Evolutionary conservation across 176 grass and related monocot species (phyloP), one percentile per base, ranked within the genome.

Genomic region (Alopecurus myosuroides): DNA sequence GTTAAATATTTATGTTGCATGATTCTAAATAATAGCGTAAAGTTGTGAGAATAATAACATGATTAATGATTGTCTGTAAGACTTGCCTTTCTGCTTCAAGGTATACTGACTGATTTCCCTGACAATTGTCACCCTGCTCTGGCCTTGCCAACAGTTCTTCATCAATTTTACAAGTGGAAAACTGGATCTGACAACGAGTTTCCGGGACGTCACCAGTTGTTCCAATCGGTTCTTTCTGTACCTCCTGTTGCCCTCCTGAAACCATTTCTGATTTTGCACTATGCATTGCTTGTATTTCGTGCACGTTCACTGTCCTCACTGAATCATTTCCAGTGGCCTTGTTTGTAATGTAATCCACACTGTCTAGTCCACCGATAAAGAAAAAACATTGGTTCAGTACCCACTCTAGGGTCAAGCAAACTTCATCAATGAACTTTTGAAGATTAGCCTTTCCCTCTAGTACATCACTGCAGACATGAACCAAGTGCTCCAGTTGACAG

Each of bases 381-480:
- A 73, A 79, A 75, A 90, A 53, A 7, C 70, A 93, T 41, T 68
- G 91, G 29, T 56, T 82, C 7, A 93, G 49, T 30, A 85, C 84
- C 77, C 84, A 89, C 71, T 89, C 81, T 33, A 92, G 84, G 36
- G 67, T 87, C 26, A 80, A 87, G 66, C 58, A 70, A 70, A 89
- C 37, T 74, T 87, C 84, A 81, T 61, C 22, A 41, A 51, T 41
- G 4, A 92, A 84, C 69, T 80, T 77, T 35, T 58, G 52, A 81
- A 85, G 80, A 73, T 85, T 79, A 84, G 53, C 77, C 52, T 73
- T 92, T 52, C 80, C 84, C 58, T 89, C 12, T 48, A 89, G 55
- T 69, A 87, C 28, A 49, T 87, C 84, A 74, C 83, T 87, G 11
- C 84, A 89, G 33, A 87, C 81, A 83, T 70, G 35, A 23, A 85